Percentiles rank a stretch among this genome's conserved stretches.
Evolutionary conservation across 1,139 yeast genomes (phyloP).

Genomic region (Candida sojae): DNA sequence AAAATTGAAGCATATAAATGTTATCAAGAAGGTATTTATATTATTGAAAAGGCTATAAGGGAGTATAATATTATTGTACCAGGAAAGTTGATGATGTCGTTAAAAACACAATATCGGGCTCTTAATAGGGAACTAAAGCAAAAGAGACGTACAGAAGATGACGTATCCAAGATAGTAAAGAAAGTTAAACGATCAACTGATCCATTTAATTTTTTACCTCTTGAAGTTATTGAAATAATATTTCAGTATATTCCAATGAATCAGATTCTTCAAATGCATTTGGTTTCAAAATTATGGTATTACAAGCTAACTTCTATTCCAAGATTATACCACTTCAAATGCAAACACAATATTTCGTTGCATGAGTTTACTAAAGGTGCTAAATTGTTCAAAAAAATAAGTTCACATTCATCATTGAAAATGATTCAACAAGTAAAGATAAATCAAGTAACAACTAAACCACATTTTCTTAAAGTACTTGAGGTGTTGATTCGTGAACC

Average conservation of each 20-base stretch:
- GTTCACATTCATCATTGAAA: conserved; percentile 17
- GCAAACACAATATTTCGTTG: conserved; percentile 27
- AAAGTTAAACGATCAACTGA: conserved; percentile 20
- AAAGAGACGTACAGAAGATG: conserved; percentile 12
- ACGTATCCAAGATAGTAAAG: conserved; percentile 5
- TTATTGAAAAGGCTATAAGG: conserved; percentile 27
- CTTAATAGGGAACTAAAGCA: conserved; percentile 26
- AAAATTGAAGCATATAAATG: conserved; percentile 44
- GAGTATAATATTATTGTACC: conserved; percentile 27
- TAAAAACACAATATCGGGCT: conserved; percentile 25
- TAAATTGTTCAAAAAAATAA: conserved; percentile 25
- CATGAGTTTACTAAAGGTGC: conserved; percentile 34
- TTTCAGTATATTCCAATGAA: conserved; percentile 25
- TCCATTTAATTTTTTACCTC: conserved; percentile 30
- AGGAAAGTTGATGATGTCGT: conserved; percentile 24
- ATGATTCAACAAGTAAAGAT: conserved; percentile 24
- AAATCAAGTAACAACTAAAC: conserved; percentile 23
- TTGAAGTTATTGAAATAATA: conserved; percentile 31
- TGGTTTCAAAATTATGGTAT: conserved; percentile 39
- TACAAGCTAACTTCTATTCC: conserved; percentile 26
- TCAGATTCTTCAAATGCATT: conserved; percentile 26
- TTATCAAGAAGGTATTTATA: conserved; percentile 44
- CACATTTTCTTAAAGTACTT: conserved; percentile 27
- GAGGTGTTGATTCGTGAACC: conserved; percentile 24
- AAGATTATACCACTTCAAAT: conserved; percentile 25